phyloP scores from a whole-genome alignment of 495 filamentous ascomycete species.

The Podospora anserina region DNA sequence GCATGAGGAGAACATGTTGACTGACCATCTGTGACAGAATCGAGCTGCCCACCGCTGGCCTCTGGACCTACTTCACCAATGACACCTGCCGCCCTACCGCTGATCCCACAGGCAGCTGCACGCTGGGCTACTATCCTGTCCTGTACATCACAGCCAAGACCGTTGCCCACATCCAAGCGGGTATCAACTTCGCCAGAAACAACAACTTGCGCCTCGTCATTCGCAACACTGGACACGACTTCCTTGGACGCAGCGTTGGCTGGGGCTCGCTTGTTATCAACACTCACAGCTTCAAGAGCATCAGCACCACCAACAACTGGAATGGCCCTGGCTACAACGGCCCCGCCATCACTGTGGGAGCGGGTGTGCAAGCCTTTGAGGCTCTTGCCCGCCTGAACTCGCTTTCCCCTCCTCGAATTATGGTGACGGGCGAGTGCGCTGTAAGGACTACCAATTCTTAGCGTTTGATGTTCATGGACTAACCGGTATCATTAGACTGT shows the following conservation, averaged over 20 bases:
- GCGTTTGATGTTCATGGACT: constrained; percentile 30
- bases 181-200: constrained; percentile 52
- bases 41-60: constrained; percentile 38
- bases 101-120: constrained; percentile 49
- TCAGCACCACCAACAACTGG: constrained; percentile 41
- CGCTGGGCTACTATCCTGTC: constrained; percentile 54
- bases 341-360: constrained; percentile 46
- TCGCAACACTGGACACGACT: constrained; percentile 64
- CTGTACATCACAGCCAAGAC: constrained; percentile 53
- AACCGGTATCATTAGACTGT: constrained; percentile 47
- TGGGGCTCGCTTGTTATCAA: constrained; percentile 59
- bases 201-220: constrained; percentile 61
- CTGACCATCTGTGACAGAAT: constrained; percentile 26
- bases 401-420: constrained; percentile 45
- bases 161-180: constrained; percentile 44
- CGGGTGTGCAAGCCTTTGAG: constrained; percentile 46
- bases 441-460: constrained; percentile 32
- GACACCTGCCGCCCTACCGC: constrained; percentile 45
- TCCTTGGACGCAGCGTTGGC: constrained; percentile 56
- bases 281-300: constrained; percentile 59
- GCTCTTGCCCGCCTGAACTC: constrained; percentile 44
- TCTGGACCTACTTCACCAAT: constrained; percentile 50
- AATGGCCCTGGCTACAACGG: constrained; percentile 41
- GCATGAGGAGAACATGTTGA: background rate
- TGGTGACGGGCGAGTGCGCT: constrained; percentile 48